A percentile compares a stretch with the other conserved stretches of the same genome.
phyloP scores from a whole-genome alignment of 352 stramenopile genomes.

The Phytophthora idaei region DNA sequence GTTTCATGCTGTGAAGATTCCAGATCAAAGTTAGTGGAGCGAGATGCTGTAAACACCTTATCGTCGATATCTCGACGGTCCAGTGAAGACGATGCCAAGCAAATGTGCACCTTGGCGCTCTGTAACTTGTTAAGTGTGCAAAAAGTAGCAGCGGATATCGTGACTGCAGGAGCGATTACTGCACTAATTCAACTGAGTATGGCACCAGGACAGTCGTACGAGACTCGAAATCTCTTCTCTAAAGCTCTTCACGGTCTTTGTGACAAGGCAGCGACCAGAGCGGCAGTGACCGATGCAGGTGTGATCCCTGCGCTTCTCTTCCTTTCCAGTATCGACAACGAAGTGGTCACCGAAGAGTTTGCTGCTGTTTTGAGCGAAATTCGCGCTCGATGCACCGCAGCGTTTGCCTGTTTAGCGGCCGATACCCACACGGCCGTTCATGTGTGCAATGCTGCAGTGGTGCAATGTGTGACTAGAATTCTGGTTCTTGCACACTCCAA shows the following conservation, averaged over 20 bases:
- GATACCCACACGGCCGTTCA: conserved; percentile 42
- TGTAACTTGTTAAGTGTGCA: conserved; percentile 83
- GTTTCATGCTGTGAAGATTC: conserved; percentile 74
- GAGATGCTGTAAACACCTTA: conserved; percentile 61
- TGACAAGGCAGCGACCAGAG: conserved; percentile 52
- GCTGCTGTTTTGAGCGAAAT: conserved; percentile 45
- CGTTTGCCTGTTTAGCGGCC: conserved; percentile 63
- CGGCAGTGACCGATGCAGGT: conserved; percentile 52
- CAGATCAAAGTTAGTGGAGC: conserved; percentile 68
- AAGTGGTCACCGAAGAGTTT: neutral
- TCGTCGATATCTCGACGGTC: conserved; percentile 51
- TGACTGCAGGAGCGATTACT: conserved; percentile 66
- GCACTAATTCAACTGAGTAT: conserved; percentile 71
- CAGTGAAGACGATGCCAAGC: conserved; percentile 51
- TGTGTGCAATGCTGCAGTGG: conserved; percentile 58
- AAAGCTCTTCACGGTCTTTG: conserved; percentile 75
- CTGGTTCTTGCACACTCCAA: conserved; percentile 55
- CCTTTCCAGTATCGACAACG: conserved; percentile 39
- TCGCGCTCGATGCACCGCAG: conserved; percentile 63
- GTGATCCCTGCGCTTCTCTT: conserved; percentile 67
- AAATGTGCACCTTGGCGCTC: conserved; percentile 79
- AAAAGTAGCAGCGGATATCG: conserved; percentile 71
- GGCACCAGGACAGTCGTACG: conserved; percentile 44
- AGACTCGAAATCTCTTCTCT: conserved; percentile 66
- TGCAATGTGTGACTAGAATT: conserved; percentile 60